These are phyloP conservation scores for Scytalidium lignicola DNA, from an alignment of 2,329 filamentous ascomycete genomes.

Conservation along the genomic window DNA sequence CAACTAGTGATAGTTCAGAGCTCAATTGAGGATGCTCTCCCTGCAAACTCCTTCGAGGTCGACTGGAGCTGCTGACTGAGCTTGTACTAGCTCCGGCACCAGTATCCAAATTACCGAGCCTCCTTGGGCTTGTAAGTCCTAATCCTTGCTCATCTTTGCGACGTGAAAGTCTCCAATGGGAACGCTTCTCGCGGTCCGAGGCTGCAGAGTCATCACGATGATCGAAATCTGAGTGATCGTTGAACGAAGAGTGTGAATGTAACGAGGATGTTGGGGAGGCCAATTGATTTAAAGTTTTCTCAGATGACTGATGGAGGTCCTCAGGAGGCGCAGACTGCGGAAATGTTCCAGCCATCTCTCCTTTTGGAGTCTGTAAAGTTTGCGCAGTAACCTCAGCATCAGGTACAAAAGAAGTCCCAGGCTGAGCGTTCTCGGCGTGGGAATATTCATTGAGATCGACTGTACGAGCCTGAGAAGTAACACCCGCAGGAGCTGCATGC, in stretches of 20 bases:
- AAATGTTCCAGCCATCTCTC: slow-evolving; percentile 13
- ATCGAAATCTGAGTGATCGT: slow-evolving; percentile 78
- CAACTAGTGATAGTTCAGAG: slow-evolving; percentile 22
- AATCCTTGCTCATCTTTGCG: slow-evolving; percentile 49
- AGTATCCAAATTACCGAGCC: slow-evolving; percentile 54
- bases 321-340: slow-evolving; percentile 12
- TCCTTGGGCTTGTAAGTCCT: slow-evolving; percentile 36
- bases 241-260: slow-evolving; percentile 58
- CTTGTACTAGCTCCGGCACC: slow-evolving; percentile 62
- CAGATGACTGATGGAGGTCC: slow-evolving; percentile 18
- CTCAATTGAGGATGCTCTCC: slow-evolving; percentile 31
- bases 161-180: slow-evolving; percentile 67
- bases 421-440: slow-evolving; percentile 21
- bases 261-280: slow-evolving; percentile 73
- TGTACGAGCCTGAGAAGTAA: slow-evolving; percentile 8
- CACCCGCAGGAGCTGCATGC: slow-evolving; percentile 20
- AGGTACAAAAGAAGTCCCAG: slow-evolving; percentile 12
- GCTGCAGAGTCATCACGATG: slow-evolving; percentile 55
- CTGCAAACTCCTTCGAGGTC: slow-evolving; percentile 39
- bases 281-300: slow-evolving; percentile 52
- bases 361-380: slow-evolving; percentile 18
- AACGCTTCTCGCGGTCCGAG: slow-evolving; percentile 63
- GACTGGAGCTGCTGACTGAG: slow-evolving; percentile 57
- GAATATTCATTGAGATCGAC: slow-evolving; percentile 13
- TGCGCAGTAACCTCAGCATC: slow-evolving; percentile 20